Conservation (phyloP, 2,329 filamentous ascomycete species). For the Magnaporthiopsis rhizophila region DNA sequence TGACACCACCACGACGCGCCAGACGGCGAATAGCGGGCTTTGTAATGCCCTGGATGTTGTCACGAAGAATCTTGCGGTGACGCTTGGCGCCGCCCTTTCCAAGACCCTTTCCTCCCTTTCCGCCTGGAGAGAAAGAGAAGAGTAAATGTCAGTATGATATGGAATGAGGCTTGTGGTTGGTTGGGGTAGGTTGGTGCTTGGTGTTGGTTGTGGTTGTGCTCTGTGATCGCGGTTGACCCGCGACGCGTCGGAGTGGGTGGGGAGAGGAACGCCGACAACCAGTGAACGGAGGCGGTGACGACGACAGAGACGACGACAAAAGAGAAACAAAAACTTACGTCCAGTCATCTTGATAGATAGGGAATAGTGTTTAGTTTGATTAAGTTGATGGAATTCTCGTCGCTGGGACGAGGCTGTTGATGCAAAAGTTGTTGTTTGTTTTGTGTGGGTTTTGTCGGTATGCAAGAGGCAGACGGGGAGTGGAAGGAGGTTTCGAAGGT, state of each 20-base stretch:
- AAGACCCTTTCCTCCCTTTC: conserved; percentile 95
- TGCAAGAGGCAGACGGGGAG: conserved; percentile 8
- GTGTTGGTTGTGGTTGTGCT: conserved; percentile 7
- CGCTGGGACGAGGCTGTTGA: conserved; percentile 21
- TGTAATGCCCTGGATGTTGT: conserved; percentile 99
- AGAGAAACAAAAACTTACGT: conserved; percentile 45
- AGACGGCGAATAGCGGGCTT: conserved; percentile 98
- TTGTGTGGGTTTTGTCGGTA: conserved; percentile 17
- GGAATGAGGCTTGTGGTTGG: neutral
- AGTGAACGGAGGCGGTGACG: neutral
- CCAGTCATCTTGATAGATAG: conserved; percentile 55
- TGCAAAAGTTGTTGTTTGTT: conserved; percentile 19
- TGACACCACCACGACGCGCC: conserved; percentile 97
- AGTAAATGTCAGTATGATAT: conserved; percentile 11
- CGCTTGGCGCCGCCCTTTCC: conserved; percentile 98
- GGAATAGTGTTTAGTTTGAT: conserved; percentile 23
- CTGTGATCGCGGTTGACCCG: conserved; percentile 11
- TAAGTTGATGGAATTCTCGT: conserved; percentile 24
- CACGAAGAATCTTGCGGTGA: conserved; percentile 97
- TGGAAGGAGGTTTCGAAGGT: conserved; percentile 4
- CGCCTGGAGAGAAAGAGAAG: conserved; percentile 46
- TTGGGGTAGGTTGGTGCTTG: no score
- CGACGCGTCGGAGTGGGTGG: conserved; percentile 20
- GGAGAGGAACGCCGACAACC: neutral
- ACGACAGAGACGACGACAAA: conserved; percentile 6